phyloP scores from a whole-genome alignment of 2,329 filamentous ascomycete genomes.

The Cytospora mali region DNA sequence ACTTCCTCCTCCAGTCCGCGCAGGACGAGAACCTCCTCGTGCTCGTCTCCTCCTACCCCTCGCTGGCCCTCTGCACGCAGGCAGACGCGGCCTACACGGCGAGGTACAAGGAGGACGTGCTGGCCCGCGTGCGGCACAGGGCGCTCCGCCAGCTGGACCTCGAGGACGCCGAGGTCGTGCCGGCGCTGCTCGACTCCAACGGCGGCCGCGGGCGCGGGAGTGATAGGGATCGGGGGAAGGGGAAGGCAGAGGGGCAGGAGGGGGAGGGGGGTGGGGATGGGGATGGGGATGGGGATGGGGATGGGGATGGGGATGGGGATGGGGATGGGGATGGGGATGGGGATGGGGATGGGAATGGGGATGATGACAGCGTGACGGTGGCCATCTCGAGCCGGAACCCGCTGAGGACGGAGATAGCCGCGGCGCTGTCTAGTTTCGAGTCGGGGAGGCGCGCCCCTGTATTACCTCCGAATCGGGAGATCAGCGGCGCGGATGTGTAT shows the following conservation, averaged over 20 bases:
- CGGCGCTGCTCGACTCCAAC: constrained; percentile 15
- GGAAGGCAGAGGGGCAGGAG: not conserved
- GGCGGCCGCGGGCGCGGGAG: not conserved
- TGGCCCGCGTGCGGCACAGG: constrained; percentile 10
- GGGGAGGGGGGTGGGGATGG: not conserved
- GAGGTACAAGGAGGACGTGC: constrained; percentile 20
- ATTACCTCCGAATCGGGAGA: constrained; percentile 21
- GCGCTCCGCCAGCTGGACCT: constrained; percentile 23
- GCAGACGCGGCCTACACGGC: constrained; percentile 24
- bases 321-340: not conserved
- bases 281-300: too few relatives aligned
- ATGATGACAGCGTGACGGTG: constrained; percentile 6
- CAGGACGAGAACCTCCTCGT: constrained; percentile 15
- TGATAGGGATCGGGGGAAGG: not conserved
- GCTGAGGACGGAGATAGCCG: constrained; percentile 16
- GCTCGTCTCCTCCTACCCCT: constrained; percentile 26
- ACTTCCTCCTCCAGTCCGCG: constrained; percentile 26
- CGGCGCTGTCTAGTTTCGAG: constrained; percentile 16
- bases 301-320: not conserved
- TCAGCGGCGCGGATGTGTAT: constrained; percentile 22
- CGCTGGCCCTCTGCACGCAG: constrained; percentile 26
- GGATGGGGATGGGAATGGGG: not conserved
- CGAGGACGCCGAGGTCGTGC: constrained; percentile 23
- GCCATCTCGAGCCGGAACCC: constrained; percentile 20
- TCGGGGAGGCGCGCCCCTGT: constrained; percentile 11